Evolutionary conservation across 495 filamentous ascomycete species (phyloP).

Genomic region (Neurospora pannonica): DNA sequence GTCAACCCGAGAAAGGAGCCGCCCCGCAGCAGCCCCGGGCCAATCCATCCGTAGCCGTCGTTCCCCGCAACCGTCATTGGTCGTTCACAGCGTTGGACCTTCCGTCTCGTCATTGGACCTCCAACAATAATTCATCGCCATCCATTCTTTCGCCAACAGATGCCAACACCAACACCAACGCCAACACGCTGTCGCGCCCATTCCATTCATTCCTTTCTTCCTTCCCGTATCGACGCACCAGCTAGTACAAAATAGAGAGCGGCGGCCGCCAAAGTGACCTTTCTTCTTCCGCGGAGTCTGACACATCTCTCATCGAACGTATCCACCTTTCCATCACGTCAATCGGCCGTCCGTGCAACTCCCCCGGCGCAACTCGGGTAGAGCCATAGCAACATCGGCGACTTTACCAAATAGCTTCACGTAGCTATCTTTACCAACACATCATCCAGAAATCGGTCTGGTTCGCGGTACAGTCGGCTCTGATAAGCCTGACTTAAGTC

Average conservation of each 20-base stretch:
- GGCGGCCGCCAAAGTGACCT: neutral
- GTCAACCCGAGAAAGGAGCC: neutral
- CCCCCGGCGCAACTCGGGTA: neutral
- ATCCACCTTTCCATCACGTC: neutral
- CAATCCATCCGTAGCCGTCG: neutral
- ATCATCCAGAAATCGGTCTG: neutral
- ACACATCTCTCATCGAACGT: neutral
- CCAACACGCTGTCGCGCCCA: neutral
- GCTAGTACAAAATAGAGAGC: neutral
- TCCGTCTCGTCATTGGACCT: neutral
- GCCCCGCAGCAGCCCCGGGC: neutral
- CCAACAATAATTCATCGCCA: neutral
- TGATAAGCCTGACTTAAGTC: neutral
- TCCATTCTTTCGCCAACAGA: neutral
- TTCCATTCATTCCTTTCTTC: neutral
- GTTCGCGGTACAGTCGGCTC: neutral
- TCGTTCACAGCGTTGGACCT: neutral
- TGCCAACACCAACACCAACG: neutral
- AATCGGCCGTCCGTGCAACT: neutral
- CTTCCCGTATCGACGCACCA: neutral
- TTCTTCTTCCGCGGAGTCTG: neutral
- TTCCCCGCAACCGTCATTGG: neutral
- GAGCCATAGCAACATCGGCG: neutral
- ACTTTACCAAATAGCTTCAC: neutral
- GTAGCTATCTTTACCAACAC: neutral